These are phyloP conservation scores for Cucumis sativus DNA, from an alignment of 306 rosid genomes.

Conservation along the genomic window Cucumber_9930_V3 NC_026661.2:3113501-3114000, in stretches of 20 bases:
- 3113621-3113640: conserved; percentile 49
- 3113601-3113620: neutral
- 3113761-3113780: conserved; percentile 70
- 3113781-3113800: conserved; percentile 65
- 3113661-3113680: conserved; percentile 27
- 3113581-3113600: neutral
- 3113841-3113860: conserved; percentile 63
- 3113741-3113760: conserved; percentile 69
- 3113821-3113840: conserved; percentile 88
- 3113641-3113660: conserved; percentile 9
- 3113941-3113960: neutral
- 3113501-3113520: too few species aligned
- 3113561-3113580: too few species aligned
- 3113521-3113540: too few species aligned
- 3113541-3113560: too few species aligned
- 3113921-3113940: neutral
- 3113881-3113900: neutral
- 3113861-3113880: conserved; percentile 20
- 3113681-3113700: conserved; percentile 44
- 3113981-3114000: neutral
- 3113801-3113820: conserved; percentile 91
- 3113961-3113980: neutral
- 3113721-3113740: conserved; percentile 81
- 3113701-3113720: conserved; percentile 88
- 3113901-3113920: neutral